Evolutionary conservation across 352 stramenopile genomes (phyloP).

Genomic region (Phytophthora multivora): DNA sequence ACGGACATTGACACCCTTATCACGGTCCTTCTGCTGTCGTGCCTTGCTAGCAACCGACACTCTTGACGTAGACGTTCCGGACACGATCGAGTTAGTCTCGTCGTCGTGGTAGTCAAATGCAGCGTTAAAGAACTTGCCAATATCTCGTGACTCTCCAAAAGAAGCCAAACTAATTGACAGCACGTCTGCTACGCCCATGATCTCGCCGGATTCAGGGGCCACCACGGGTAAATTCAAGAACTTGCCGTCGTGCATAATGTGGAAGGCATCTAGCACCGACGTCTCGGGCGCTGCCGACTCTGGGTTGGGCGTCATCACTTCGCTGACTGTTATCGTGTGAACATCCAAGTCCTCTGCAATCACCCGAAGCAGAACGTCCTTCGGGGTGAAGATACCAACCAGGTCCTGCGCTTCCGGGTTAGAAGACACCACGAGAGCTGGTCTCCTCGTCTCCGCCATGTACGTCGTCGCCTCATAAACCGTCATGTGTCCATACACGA

Average conservation of each 20-base stretch:
- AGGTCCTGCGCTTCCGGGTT: conserved; percentile 67
- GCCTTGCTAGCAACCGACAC: conserved; percentile 65
- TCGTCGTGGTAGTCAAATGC: conserved; percentile 78
- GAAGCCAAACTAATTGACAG: conserved; percentile 78
- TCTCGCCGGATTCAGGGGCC: conserved; percentile 63
- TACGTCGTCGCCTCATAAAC: conserved; percentile 75
- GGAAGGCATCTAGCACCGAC: conserved; percentile 96
- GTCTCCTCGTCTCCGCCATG: conserved; percentile 82
- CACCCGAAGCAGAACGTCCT: conserved; percentile 97
- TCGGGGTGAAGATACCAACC: conserved; percentile 97
- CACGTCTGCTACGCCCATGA: conserved; percentile 84
- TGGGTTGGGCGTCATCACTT: conserved; percentile 96
- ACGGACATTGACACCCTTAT: conserved; percentile 78
- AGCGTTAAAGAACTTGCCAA: conserved; percentile 81
- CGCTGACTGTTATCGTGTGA: conserved; percentile 85
- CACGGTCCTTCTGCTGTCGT: conserved; percentile 73
- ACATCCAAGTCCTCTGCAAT: conserved; percentile 91
- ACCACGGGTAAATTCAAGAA: conserved; percentile 98
- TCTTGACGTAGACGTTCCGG: conserved; percentile 61
- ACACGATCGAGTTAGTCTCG: conserved; percentile 55
- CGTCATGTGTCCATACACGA: conserved; percentile 74
- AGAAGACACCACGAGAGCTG: conserved; percentile 73
- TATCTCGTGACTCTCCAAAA: conserved; percentile 78
- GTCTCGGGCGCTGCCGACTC: conserved; percentile 94
- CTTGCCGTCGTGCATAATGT: conserved; percentile 98